These are phyloP conservation scores for Dictyophora rubrovolvata DNA, from an alignment of 768 basidiomycete genomes.

Conservation along the genomic window DNA sequence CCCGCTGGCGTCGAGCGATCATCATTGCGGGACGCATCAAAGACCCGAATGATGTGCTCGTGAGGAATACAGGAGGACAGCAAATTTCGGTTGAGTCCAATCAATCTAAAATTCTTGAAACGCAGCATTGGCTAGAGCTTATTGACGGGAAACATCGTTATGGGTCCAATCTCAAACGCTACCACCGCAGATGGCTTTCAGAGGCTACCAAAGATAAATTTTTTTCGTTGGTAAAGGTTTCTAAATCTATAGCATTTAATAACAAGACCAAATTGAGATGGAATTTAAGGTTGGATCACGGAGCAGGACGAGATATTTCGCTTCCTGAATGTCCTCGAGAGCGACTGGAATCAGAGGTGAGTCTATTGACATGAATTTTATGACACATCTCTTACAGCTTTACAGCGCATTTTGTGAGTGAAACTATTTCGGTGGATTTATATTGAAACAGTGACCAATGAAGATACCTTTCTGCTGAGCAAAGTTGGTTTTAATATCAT, in stretches of 20 bases:
- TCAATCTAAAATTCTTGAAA: conserved; percentile 37
- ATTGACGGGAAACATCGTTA: conserved; percentile 55
- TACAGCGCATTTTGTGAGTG: conserved; percentile 35
- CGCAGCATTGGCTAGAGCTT: conserved; percentile 56
- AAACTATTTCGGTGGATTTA: background rate
- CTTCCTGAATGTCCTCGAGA: conserved; percentile 51
- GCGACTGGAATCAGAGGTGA: conserved; percentile 49
- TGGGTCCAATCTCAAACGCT: conserved; percentile 52
- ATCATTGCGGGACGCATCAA: conserved; percentile 32
- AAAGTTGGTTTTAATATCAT: conserved; percentile 28
- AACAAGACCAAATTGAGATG: background rate
- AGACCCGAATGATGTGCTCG: conserved; percentile 33
- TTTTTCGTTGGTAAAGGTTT: conserved; percentile 44
- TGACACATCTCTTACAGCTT: background rate
- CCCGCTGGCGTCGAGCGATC: conserved; percentile 39
- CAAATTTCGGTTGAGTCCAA: conserved; percentile 10
- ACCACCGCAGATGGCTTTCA: conserved; percentile 48
- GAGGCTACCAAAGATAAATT: conserved; percentile 54
- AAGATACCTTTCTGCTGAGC: conserved; percentile 50
- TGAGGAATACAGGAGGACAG: conserved; percentile 21
- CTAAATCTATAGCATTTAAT: background rate
- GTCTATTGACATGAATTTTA: background rate
- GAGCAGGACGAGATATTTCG: conserved; percentile 44
- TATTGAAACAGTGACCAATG: background rate
- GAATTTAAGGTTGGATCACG: conserved; percentile 47